These are phyloP conservation scores for Camellia japonica DNA, from an alignment of 148 eudicot genomes.

Conservation along the genomic window DNA sequence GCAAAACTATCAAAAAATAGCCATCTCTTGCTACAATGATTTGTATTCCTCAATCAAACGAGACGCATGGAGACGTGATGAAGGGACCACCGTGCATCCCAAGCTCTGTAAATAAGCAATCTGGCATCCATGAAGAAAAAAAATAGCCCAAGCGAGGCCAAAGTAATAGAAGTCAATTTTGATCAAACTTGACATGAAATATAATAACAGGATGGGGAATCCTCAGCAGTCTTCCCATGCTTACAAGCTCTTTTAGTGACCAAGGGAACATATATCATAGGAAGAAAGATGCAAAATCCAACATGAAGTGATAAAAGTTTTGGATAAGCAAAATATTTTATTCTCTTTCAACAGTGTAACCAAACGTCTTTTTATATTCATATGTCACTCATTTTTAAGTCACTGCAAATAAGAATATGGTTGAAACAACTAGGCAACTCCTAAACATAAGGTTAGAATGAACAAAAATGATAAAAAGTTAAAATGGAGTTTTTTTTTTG, in stretches of 20 bases:
- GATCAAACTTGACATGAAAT: neutral
- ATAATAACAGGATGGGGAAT: neutral
- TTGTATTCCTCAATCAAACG: slow-evolving; percentile 80
- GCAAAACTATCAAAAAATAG: neutral
- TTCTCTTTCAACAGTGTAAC: neutral
- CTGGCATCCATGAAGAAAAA: slow-evolving; percentile 35
- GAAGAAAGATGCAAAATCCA: neutral
- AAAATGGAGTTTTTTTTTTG: too few species aligned
- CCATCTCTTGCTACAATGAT: slow-evolving; percentile 39
- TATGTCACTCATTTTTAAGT: too few species aligned
- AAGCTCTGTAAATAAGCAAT: slow-evolving; percentile 65
- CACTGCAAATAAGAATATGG: too few species aligned
- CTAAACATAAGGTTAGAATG: too few species aligned
- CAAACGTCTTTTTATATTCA: neutral
- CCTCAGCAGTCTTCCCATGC: neutral
- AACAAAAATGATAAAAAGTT: too few species aligned
- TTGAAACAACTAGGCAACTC: too few species aligned
- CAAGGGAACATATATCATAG: neutral
- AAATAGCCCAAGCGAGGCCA: neutral
- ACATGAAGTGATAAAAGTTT: neutral
- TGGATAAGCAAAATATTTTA: neutral
- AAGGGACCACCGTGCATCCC: slow-evolving; percentile 79
- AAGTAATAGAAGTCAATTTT: neutral
- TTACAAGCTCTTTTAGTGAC: neutral
- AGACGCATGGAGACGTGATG: slow-evolving; percentile 85